Evolutionary conservation across 345 rosid species (phyloP).

Genomic region (Nephelium lappaceum): DNA sequence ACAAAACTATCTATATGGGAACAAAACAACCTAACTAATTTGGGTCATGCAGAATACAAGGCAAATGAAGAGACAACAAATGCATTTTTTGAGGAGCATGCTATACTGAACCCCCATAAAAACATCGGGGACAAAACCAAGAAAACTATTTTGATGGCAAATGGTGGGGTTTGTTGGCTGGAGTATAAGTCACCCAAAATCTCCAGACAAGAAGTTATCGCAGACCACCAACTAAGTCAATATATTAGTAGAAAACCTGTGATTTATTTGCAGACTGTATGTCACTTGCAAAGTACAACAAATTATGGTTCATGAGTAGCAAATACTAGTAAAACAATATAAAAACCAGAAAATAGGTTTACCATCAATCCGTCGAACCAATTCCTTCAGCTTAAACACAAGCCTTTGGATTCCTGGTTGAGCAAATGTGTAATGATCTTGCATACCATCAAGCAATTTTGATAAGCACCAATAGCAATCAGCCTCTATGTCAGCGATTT

Average conservation of each 20-base stretch:
- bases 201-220: neutral
- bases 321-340: neutral
- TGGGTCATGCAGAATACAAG: constrained; percentile 3
- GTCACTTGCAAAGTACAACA: neutral
- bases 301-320: constrained; percentile 12
- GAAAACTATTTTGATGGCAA: neutral
- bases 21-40: neutral
- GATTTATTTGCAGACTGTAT: neutral
- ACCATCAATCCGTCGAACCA: constrained; percentile 98
- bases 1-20: neutral
- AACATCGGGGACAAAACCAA: too few relatives aligned
- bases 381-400: constrained; percentile 94
- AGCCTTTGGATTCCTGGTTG: constrained; percentile 99
- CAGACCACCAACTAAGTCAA: neutral
- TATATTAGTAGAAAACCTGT: neutral
- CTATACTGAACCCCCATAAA: neutral
- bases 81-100: neutral
- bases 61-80: neutral
- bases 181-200: neutral
- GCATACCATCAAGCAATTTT: constrained; percentile 97
- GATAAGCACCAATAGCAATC: constrained; percentile 99
- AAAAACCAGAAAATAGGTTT: constrained; percentile 24
- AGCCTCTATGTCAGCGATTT: constrained; percentile 79
- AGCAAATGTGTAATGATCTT: constrained; percentile 99
- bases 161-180: neutral